phyloP scores from a whole-genome alignment of 106 monocot species.

The Dendrobium huoshanense region DNA sequence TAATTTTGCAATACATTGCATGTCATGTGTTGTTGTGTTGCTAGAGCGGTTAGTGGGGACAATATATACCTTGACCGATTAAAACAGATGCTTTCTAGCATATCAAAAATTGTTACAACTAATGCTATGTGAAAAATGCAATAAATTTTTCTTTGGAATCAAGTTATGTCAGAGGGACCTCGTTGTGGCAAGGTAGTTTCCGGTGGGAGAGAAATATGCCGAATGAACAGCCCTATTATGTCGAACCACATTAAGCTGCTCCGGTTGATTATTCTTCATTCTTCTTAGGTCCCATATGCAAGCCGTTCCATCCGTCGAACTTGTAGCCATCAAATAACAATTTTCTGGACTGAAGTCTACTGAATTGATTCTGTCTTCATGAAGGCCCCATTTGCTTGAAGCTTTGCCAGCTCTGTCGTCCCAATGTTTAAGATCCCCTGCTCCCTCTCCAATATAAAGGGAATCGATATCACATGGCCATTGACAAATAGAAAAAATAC shows the following conservation, averaged over 20 bases:
- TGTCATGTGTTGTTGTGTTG: too few species aligned
- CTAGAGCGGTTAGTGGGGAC: not conserved
- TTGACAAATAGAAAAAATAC: constrained; percentile 50
- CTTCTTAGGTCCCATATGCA: constrained; percentile 84
- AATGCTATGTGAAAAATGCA: not conserved
- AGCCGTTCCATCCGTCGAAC: constrained; percentile 66
- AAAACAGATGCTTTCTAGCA: not conserved
- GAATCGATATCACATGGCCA: constrained; percentile 30
- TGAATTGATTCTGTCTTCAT: constrained; percentile 61
- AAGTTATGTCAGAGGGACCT: constrained; percentile 18
- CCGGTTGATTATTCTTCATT: constrained; percentile 28
- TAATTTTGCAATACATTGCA: not conserved
- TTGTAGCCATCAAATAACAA: constrained; percentile 57
- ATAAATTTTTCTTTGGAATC: not conserved
- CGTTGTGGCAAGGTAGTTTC: constrained; percentile 52
- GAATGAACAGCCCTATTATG: constrained; percentile 58
- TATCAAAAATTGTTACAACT: not conserved
- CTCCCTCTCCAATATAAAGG: constrained; percentile 63
- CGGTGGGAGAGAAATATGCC: constrained; percentile 63
- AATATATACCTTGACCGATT: not conserved
- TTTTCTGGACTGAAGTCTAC: constrained; percentile 64
- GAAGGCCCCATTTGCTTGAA: constrained; percentile 43
- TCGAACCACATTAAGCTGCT: constrained; percentile 28
- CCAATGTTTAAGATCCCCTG: constrained; percentile 50
- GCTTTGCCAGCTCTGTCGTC: constrained; percentile 68